Evolutionary conservation across 1,284 basidiomycete genomes (phyloP), one percentile per base, ranked within the genome.

Genomic region (Ustilago tritici): DNA sequence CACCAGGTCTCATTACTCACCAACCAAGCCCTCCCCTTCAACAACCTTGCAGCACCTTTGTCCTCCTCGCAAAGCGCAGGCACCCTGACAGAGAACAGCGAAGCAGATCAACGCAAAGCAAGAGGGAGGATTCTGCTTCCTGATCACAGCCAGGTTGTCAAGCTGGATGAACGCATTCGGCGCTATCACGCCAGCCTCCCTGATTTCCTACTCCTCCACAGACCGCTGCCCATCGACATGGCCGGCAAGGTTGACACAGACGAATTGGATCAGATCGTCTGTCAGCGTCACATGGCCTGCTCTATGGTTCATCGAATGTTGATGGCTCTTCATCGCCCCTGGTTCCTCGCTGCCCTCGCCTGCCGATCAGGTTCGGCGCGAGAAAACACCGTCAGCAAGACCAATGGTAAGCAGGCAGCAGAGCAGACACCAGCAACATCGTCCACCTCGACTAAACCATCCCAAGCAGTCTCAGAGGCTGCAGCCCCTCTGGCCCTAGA

Each of bases 251-350:
- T 75, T 6, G 63, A 67, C 17, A 63, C 65, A 32, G 61, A 61
- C 43, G 64, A 70, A 57, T 41, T 75, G 19, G 56, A 56, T 0
- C 67, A 75, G 41, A 66, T 75, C 53, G 55, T 75, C 34, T 65
- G 61, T 43, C 72, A 75, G 41, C 67, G 72, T 4, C 72, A 75
- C 31, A 56, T 70, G 53, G 58, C 67, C 1, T 70, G 67, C 54
- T 56, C 59, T 28, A 59, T 75, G 63, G 62, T 75, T n/a, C 66
- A 75, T 56, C 61, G 61, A 36, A 61, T 64, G 59, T 57, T 75
- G 19, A 61, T 75, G 58, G 57, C 61, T 34, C 61, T 75, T n/a
- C 72, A 75, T 46, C 67, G 72, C 2, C 67, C 64, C 3, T 75
- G 61, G 63, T 75, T 70, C 63, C 40, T 72, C 3, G 63, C 65